Evolutionary conservation across 2,329 filamentous ascomycete species (phyloP), one percentile per base, ranked within the genome.

Genomic region (Pseudopyrenochaeta lycopersici): DNA sequence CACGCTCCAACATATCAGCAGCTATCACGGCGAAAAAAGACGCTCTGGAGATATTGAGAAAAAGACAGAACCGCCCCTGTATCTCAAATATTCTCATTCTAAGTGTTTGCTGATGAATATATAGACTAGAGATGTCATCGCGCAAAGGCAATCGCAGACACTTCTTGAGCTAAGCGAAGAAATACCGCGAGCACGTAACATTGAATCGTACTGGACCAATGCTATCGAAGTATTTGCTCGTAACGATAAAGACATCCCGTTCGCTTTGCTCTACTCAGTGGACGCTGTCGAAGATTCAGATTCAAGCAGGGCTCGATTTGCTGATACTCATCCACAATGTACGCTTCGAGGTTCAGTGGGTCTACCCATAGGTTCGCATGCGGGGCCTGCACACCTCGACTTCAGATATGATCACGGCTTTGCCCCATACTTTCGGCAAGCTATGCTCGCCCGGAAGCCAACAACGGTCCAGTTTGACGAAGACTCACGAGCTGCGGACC

Each of bases 171-270:
- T 70, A 3, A 70, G 67, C 88, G 90, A 51, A 88, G 92, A 74
- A 84, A 83, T 61, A 90, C 88, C 2, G 83, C 87, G 84, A 17
- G 89, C 90, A 12, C 83, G 87, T 29, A 87, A 89, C 53, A 82
- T 91, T 2, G 84, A 85, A 58, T 80, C 79, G 2, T 93, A 92
- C 65, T 94, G 90, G 90, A 77, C 78, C 1, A 82, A 88, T 56
- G 85, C 91, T 1, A 81, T 86, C 21, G 81, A 84, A 50, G 88
- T 88, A 0, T 80, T 94, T 7, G 85, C 89, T 54, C 87, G 85
- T 64, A 92, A 92, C 68, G 85, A 89, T 56, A 82, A 84, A 51
- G 67, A 70, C 36, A 50, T 64, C 30, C 66, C 67, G 2, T 70
- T 68, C 23, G 65, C 61, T 15, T 43, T 71, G 2, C 59, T 72